A percentile compares a stretch with the other conserved stretches of the same genome.
Conservation (phyloP, 345 rosid species). For the Microcos paniculata region DNA sequence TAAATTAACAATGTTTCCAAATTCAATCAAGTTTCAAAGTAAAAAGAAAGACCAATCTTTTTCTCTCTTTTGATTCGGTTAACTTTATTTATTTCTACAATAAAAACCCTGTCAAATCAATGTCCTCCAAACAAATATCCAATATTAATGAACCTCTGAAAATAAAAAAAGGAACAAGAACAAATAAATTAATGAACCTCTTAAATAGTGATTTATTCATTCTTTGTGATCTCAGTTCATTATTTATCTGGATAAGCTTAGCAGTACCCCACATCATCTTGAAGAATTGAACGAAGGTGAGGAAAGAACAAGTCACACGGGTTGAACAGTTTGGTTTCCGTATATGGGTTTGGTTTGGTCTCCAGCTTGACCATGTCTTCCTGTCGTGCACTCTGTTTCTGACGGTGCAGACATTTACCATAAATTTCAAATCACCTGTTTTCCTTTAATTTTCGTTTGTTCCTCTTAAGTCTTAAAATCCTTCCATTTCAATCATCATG, state of each 20-base stretch:
- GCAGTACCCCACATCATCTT: neutral
- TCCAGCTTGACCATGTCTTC: neutral
- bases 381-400: neutral
- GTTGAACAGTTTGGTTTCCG: neutral
- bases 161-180: too few relatives aligned
- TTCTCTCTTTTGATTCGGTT: too few relatives aligned
- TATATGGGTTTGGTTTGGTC: neutral
- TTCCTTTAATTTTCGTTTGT: neutral
- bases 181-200: too few relatives aligned
- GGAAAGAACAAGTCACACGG: neutral
- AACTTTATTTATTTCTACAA: too few relatives aligned
- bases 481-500: neutral
- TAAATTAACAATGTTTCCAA: too few relatives aligned
- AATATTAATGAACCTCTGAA: too few relatives aligned
- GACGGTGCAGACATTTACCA: constrained; percentile 14
- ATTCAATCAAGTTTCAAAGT: neutral
- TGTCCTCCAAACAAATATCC: too few relatives aligned
- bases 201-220: neutral
- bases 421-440: neutral
- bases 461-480: neutral
- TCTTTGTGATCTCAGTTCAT: neutral
- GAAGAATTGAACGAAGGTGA: neutral
- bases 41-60: too few relatives aligned
- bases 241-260: constrained; percentile 3
- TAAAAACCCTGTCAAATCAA: too few relatives aligned